Conservation (phyloP, 306 rosid genomes). For the Quercus gilva region DNA sequence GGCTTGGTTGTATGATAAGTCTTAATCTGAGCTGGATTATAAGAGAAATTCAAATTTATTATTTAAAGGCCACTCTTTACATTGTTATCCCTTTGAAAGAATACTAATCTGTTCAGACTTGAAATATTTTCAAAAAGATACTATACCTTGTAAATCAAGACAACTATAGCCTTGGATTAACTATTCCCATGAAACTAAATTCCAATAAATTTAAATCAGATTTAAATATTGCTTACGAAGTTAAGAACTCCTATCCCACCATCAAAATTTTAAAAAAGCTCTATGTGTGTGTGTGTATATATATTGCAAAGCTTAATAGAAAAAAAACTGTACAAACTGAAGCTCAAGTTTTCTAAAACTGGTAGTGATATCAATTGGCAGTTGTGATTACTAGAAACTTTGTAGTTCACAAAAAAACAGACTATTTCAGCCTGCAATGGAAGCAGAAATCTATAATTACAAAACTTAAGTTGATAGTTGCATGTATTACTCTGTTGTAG, state of each 20-base stretch:
- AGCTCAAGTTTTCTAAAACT: background rate
- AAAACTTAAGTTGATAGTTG: background rate
- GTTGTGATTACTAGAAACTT: background rate
- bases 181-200: background rate
- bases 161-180: background rate
- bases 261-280: background rate
- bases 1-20: background rate
- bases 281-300: background rate
- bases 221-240: background rate
- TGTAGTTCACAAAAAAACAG: background rate
- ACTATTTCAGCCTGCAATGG: background rate
- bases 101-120: background rate
- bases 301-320: background rate
- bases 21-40: background rate
- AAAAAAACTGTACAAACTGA: background rate
- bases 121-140: background rate
- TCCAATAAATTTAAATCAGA: background rate
- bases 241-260: background rate
- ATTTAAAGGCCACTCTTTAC: background rate
- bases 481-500: background rate
- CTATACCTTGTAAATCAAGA: background rate
- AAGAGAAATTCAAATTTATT: background rate
- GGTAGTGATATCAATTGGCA: background rate
- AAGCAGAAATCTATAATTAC: background rate
- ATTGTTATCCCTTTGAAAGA: background rate